Conservation (phyloP, 2,329 filamentous ascomycete species). For the Aurifilum marmelostoma region DNA sequence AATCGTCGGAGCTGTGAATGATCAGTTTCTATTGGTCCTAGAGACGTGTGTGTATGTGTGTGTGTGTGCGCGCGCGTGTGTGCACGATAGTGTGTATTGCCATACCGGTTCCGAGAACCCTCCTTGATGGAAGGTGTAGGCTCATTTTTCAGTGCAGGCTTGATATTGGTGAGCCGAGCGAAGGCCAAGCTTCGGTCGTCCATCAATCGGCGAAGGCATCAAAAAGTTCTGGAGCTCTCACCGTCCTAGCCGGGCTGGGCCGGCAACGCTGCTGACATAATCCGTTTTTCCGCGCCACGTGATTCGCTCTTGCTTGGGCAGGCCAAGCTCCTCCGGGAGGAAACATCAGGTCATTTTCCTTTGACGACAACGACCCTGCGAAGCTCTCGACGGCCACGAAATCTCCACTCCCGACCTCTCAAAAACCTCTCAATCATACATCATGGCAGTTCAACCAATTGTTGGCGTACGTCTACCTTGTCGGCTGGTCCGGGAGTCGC, state of each 20-base stretch:
- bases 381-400: slow-evolving; percentile 19
- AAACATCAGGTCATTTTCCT: slow-evolving; percentile 30
- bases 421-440: slow-evolving; percentile 35
- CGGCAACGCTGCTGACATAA: slow-evolving; percentile 19
- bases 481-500: neutral
- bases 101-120: slow-evolving; percentile 63
- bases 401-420: slow-evolving; percentile 27
- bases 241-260: slow-evolving; percentile 4
- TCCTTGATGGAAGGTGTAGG: slow-evolving; percentile 64
- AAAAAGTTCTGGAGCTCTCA: slow-evolving; percentile 12
- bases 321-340: slow-evolving; percentile 7
- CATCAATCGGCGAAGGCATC: slow-evolving; percentile 2
- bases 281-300: slow-evolving; percentile 3
- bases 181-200: neutral
- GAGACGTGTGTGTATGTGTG: slow-evolving; percentile 29
- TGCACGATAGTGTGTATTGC: slow-evolving; percentile 25
- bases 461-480: slow-evolving; percentile 56
- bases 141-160: slow-evolving; percentile 60
- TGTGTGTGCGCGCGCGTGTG: slow-evolving; percentile 1
- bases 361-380: neutral
- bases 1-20: slow-evolving; percentile 27
- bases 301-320: slow-evolving; percentile 13
- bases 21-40: slow-evolving; percentile 22
- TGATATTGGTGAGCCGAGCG: slow-evolving; percentile 30
- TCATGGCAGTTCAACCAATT: slow-evolving; percentile 59